These are phyloP conservation scores for Termitomyces sp. DNA, from an alignment of 768 basidiomycete genomes.

Conservation along the genomic window DNA sequence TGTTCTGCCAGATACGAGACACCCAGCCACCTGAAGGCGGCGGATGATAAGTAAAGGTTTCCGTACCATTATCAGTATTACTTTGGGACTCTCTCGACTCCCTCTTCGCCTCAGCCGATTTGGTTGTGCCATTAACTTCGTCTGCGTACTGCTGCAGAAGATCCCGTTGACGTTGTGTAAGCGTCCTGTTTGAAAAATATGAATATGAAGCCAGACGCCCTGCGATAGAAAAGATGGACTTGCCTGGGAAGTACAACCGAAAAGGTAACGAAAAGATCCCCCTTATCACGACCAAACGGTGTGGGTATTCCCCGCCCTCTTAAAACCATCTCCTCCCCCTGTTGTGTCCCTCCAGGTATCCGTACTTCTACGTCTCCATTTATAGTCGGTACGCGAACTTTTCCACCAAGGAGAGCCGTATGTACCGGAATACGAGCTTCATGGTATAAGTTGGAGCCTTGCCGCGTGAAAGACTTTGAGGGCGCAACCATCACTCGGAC, in stretches of 20 bases:
- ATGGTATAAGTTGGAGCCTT: slow-evolving; percentile 89
- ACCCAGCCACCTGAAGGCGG: slow-evolving; percentile 61
- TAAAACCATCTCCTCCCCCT: slow-evolving; percentile 94
- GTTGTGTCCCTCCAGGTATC: slow-evolving; percentile 90
- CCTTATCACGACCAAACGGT: slow-evolving; percentile 53
- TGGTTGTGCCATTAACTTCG: slow-evolving; percentile 74
- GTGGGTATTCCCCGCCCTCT: slow-evolving; percentile 78
- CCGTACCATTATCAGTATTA: slow-evolving; percentile 67
- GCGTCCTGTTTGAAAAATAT: slow-evolving; percentile 43
- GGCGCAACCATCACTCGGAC: slow-evolving; percentile 81
- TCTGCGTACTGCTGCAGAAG: slow-evolving; percentile 88
- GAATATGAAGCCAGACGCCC: slow-evolving; percentile 7
- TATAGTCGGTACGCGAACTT: slow-evolving; percentile 87
- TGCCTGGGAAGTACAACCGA: slow-evolving; percentile 86
- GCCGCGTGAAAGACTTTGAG: slow-evolving; percentile 82
- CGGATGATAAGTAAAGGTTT: slow-evolving; percentile 54
- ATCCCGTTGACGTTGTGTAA: slow-evolving; percentile 79
- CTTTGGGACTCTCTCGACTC: not conserved
- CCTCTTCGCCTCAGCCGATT: slow-evolving; percentile 14
- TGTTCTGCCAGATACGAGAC: slow-evolving; percentile 61
- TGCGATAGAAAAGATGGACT: slow-evolving; percentile 18
- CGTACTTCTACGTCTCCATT: slow-evolving; percentile 95
- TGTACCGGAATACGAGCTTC: slow-evolving; percentile 88
- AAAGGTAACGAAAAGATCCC: slow-evolving; percentile 90
- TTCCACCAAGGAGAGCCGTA: slow-evolving; percentile 88